Evolutionary conservation across 1,284 basidiomycete genomes (phyloP), one percentile per base, ranked within the genome.

Genomic region (Tylopilus orsonianus): DNA sequence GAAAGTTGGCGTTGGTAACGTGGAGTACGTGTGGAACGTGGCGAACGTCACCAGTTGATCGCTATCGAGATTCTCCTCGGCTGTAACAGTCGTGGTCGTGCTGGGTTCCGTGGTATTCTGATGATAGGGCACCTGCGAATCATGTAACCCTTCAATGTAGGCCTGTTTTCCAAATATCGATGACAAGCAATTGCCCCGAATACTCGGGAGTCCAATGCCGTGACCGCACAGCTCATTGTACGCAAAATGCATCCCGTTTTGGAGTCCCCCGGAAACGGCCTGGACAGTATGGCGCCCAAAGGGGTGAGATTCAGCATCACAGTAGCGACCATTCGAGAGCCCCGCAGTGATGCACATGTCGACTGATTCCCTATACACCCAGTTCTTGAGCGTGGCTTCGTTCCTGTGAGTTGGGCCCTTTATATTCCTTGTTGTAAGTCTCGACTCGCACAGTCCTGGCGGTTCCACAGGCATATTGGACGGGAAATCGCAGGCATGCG

Each of bases 1-100:
- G 27, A 67, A 67, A 19, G 48, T 46, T 19, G 64, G 66, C 12
- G 64, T 53, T 8, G 62, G 52, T 12, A 69, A 43, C 26, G 65
- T 62, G 44, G 64, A 52, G 52, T 51, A 66, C n/a, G 62, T 56
- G 39, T 55, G 48, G 41, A 52, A 62, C 29, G 61, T 50, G 43
- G 58, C 48, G 39, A 50, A 23, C 41, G 27, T 53, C 44, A 45
- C 5, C n/a, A 23, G 16, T 24, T 57, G 56, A 41, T 61, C 50
- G 38, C 41, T 52, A 26, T 52, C 50, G 23, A 39, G 40, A 46
- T 66, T 50, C 44, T 52, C 62, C 48, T 50, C 42, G 23, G 46
- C 46, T 27, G 14, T 18, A 29, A 33, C 24, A 23, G 41, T 35
- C 13, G 49, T 22, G 33, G 35, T 22, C 29, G 33, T 45, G 22